Conservation (phyloP, 768 basidiomycete genomes). For the Coprinopsis strossmayeri region DNA sequence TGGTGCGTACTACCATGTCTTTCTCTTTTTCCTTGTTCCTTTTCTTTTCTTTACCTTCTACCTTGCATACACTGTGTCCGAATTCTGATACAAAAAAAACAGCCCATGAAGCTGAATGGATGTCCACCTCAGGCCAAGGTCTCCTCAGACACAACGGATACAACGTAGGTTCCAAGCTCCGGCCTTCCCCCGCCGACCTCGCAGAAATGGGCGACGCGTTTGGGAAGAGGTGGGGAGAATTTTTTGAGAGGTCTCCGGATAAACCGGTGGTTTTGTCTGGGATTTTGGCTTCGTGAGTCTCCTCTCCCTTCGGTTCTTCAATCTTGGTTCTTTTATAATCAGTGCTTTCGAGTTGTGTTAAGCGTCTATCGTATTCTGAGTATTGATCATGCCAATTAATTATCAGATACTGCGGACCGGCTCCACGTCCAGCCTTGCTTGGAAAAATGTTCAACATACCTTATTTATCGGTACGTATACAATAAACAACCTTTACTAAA, state of each 20-base stretch:
- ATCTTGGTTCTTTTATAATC: not conserved
- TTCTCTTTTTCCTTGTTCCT: no score
- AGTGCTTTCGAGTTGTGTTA: not conserved
- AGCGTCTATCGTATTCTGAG: no score
- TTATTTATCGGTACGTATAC: conserved; percentile 13
- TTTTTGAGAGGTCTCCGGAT: conserved; percentile 45
- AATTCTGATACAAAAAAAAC: no score
- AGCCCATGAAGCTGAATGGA: no score
- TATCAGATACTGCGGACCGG: not conserved
- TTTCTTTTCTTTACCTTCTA: no score
- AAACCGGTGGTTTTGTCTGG: conserved; percentile 47
- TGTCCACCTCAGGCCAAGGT: conserved; percentile 11
- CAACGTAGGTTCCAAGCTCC: conserved; percentile 51
- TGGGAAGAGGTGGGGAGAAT: conserved; percentile 38
- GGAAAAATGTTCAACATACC: conserved; percentile 17
- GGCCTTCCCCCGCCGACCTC: conserved; percentile 45
- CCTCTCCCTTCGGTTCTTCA: not conserved
- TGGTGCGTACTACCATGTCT: conserved; percentile 28
- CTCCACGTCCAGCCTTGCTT: not conserved
- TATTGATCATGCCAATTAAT: conserved; percentile 16
- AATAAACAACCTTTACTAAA: not conserved
- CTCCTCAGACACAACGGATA: conserved; percentile 32
- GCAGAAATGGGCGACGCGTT: conserved; percentile 45
- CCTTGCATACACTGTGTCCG: no score
- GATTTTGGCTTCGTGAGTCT: conserved; percentile 33